Conservation (phyloP, 2,329 filamentous ascomycete genomes). For the Cadophora sp. region DNA sequence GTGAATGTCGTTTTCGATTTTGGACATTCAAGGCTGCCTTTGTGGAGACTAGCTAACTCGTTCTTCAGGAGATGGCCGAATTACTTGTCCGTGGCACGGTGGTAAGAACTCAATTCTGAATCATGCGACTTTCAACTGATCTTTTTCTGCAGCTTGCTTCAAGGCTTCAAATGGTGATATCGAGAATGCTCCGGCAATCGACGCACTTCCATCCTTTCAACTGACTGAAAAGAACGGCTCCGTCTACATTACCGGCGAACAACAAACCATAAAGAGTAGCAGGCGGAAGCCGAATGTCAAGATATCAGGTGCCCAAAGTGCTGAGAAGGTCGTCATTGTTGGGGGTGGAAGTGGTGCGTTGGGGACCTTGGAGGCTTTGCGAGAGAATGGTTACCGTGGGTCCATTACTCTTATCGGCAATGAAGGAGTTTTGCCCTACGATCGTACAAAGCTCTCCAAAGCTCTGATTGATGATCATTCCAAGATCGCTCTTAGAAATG, state of each 20-base stretch:
- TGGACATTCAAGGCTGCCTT: neutral
- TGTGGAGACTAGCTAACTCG: neutral
- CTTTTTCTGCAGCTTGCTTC: conserved; percentile 77
- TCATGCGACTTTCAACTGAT: conserved; percentile 19
- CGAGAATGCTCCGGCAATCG: conserved; percentile 90
- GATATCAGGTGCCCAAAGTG: conserved; percentile 61
- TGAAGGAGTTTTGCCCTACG: conserved; percentile 87
- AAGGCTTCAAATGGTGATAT: conserved; percentile 88
- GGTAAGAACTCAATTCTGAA: conserved; percentile 57
- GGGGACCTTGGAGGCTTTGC: conserved; percentile 81
- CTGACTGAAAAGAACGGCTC: conserved; percentile 81
- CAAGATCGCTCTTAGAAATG: conserved; percentile 79
- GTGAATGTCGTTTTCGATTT: neutral
- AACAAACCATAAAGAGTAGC: conserved; percentile 77
- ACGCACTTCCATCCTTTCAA: conserved; percentile 84
- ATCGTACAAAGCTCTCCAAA: conserved; percentile 95
- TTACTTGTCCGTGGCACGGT: conserved; percentile 97
- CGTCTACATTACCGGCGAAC: conserved; percentile 84
- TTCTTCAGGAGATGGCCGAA: conserved; percentile 65
- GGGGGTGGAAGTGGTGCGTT: conserved; percentile 87
- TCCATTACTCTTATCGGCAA: conserved; percentile 82
- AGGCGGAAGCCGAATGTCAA: conserved; percentile 76
- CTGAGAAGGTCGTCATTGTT: conserved; percentile 80
- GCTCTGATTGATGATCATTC: conserved; percentile 81
- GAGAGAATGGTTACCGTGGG: conserved; percentile 81